Evolutionary conservation across 1,284 basidiomycete genomes (phyloP).

Genomic region (Coriolopsis trogii): DNA sequence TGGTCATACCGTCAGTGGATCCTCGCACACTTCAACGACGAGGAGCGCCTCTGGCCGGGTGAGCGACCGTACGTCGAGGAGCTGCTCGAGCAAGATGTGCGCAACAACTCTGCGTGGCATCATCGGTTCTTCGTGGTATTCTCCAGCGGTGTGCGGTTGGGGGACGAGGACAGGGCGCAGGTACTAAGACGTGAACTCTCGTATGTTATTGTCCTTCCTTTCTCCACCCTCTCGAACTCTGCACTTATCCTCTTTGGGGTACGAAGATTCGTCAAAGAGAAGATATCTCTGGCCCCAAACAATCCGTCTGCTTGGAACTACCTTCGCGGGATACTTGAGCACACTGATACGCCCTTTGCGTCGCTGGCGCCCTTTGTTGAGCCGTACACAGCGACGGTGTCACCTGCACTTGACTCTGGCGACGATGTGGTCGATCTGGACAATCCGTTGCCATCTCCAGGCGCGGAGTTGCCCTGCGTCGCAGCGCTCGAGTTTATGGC

Average conservation of each 20-base stretch:
- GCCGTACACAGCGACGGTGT: constrained; percentile 54
- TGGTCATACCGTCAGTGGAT: constrained; percentile 96
- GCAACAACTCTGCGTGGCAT: constrained; percentile 99
- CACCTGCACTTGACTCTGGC: constrained; percentile 27
- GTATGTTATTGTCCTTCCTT: constrained; percentile 47
- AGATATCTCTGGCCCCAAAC: constrained; percentile 87
- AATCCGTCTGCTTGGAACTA: constrained; percentile 96
- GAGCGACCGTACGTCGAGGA: constrained; percentile 81
- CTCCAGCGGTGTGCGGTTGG: constrained; percentile 60
- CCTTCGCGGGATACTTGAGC: constrained; percentile 75
- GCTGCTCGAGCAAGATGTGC: constrained; percentile 77
- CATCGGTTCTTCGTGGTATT: constrained; percentile 96
- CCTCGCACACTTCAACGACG: constrained; percentile 77
- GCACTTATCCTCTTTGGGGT: neutral
- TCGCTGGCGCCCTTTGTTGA: constrained; percentile 61
- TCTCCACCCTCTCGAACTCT: neutral
- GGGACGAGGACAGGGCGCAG: constrained; percentile 59
- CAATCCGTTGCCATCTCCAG: constrained; percentile 66
- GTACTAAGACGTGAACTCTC: constrained; percentile 68
- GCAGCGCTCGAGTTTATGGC: constrained; percentile 87
- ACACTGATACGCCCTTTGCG: constrained; percentile 59
- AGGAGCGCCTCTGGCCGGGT: constrained; percentile 66
- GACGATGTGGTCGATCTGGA: constrained; percentile 67
- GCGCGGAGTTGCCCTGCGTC: constrained; percentile 74
- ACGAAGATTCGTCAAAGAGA: constrained; percentile 66